Conservation (phyloP, 2,329 filamentous ascomycete species). For the Xylaria sp. region DNA sequence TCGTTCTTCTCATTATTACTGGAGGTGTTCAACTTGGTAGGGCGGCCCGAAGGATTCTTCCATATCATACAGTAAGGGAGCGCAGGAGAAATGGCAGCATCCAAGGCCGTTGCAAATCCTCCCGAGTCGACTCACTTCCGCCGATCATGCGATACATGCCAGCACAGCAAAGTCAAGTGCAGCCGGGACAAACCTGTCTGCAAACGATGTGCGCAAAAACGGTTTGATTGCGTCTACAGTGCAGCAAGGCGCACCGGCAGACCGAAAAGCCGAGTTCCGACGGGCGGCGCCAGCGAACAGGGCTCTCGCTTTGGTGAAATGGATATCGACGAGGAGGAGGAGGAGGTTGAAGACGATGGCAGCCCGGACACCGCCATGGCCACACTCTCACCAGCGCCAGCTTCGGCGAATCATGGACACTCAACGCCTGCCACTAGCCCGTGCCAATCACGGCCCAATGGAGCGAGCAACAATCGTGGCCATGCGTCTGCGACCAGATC, state of each 20-base stretch:
- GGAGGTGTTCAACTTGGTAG: too few relatives aligned
- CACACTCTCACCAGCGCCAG: too few relatives aligned
- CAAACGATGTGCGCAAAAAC: slow-evolving; percentile 31
- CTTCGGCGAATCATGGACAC: neutral
- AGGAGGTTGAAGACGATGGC: neutral
- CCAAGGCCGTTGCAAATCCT: neutral
- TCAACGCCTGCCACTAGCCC: neutral
- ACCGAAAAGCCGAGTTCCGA: slow-evolving; percentile 24
- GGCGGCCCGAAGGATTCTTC: too few relatives aligned
- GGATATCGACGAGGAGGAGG: neutral
- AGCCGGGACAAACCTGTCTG: slow-evolving; percentile 36
- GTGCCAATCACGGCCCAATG: too few relatives aligned
- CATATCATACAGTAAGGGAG: too few relatives aligned
- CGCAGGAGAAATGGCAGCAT: too few relatives aligned
- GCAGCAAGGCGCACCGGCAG: slow-evolving; percentile 19
- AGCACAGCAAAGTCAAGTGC: slow-evolving; percentile 31
- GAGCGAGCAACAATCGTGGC: too few relatives aligned
- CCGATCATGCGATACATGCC: slow-evolving; percentile 35
- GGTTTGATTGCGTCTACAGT: slow-evolving; percentile 27
- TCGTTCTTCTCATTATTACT: too few relatives aligned
- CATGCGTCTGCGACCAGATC: neutral
- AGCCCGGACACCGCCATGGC: too few relatives aligned
- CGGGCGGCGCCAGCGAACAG: neutral
- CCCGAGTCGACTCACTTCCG: neutral
- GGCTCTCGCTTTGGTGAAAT: neutral